A percentile compares a stretch with the other conserved stretches of the same genome.
Conservation (phyloP, 345 rosid species). For the Brassica nigra region DNA sequence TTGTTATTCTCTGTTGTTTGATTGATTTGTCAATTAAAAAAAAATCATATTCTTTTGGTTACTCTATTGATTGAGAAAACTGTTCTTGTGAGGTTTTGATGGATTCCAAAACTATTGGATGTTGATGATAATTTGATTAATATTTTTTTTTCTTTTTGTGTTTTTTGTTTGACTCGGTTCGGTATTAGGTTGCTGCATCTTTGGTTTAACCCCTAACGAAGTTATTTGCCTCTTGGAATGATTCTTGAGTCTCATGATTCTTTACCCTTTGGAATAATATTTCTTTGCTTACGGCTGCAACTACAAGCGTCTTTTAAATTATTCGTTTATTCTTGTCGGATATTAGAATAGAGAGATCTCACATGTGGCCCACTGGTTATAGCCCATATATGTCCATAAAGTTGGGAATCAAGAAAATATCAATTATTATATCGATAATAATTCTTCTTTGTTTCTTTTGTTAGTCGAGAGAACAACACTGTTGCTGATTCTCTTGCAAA, state of each 20-base stretch:
- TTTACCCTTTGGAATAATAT: slow-evolving; percentile 1
- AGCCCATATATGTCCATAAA: not conserved
- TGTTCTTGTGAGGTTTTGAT: slow-evolving; percentile 27
- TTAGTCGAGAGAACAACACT: too few species aligned
- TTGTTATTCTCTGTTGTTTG: slow-evolving; percentile 41
- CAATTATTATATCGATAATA: not conserved
- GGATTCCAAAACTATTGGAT: slow-evolving; percentile 1
- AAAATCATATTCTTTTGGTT: not conserved
- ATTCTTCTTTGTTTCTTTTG: too few species aligned
- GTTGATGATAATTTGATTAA: slow-evolving; percentile 14
- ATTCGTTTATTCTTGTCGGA: not conserved
- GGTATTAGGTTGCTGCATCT: slow-evolving; percentile 25
- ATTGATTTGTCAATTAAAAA: not conserved
- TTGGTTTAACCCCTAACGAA: slow-evolving; percentile 16
- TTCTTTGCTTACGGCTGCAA: slow-evolving; percentile 10
- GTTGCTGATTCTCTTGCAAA: too few species aligned
- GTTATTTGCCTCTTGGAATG: slow-evolving; percentile 1
- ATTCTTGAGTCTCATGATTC: not conserved
- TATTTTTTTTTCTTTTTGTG: not conserved
- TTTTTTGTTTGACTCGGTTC: not conserved
- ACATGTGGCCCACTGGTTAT: not conserved
- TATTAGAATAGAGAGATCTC: not conserved
- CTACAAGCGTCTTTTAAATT: not conserved
- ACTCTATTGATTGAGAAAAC: slow-evolving; percentile 20
- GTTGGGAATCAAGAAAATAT: not conserved